These are phyloP conservation scores for Rhizophagus sp. DNA, from an alignment of 192 early-diverging fungal genomes.

Conservation along the genomic window DNA sequence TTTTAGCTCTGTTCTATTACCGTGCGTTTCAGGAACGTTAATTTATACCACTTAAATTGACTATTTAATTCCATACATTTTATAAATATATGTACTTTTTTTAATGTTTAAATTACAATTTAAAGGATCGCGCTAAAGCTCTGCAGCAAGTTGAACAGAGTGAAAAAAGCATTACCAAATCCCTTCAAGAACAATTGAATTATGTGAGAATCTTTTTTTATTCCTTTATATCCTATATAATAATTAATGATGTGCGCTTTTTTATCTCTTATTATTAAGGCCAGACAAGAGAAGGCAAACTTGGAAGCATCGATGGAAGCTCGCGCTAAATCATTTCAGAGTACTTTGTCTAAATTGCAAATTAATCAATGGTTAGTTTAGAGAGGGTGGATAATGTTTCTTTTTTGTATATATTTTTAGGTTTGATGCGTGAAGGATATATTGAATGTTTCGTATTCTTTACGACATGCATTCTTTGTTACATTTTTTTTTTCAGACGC, in stretches of 20 bases:
- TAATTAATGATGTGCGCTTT: background rate
- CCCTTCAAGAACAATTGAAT: constrained; percentile 44
- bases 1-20: background rate
- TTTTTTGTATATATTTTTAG: background rate
- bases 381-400: too few species aligned
- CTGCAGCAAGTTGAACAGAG: constrained; percentile 42
- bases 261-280: constrained; percentile 20
- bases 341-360: constrained; percentile 31
- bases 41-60: background rate
- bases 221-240: background rate
- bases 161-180: constrained; percentile 43
- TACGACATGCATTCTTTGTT: too few species aligned
- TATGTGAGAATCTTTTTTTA: constrained; percentile 34
- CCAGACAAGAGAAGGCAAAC: constrained; percentile 37
- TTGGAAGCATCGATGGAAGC: constrained; percentile 37
- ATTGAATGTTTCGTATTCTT: too few species aligned
- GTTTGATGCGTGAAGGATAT: too few species aligned
- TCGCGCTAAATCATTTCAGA: constrained; percentile 33
- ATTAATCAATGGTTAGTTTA: background rate
- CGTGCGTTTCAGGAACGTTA: background rate
- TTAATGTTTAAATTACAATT: too few species aligned
- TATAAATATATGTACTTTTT: background rate
- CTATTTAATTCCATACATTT: background rate
- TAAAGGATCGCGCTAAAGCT: background rate
- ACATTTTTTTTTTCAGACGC: too few species aligned